A percentile compares a stretch with the other conserved stretches of the same genome.
These are phyloP conservation scores for Pleurotus salmoneostramineus DNA, from an alignment of 768 basidiomycete genomes.

Conservation along the genomic window DNA sequence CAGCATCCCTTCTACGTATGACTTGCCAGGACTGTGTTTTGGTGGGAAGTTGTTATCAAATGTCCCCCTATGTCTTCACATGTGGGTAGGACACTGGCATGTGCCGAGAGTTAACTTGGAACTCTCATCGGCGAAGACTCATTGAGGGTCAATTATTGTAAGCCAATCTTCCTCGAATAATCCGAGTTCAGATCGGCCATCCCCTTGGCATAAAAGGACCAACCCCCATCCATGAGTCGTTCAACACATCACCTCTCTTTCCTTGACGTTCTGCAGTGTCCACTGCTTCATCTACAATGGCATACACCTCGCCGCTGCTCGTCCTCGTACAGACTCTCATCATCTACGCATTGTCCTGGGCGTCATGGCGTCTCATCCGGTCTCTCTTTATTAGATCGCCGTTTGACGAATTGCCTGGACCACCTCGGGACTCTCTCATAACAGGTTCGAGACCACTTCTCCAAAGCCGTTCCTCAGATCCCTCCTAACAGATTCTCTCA, in stretches of 20 bases:
- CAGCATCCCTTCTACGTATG: constrained; percentile 7
- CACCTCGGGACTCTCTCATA: constrained; percentile 7
- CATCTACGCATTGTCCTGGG: constrained; percentile 5
- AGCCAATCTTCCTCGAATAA: constrained; percentile 8
- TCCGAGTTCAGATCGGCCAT: constrained; percentile 2
- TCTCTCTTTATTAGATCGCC: constrained; percentile 4
- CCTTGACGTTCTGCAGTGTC: background rate
- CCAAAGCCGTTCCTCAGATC: background rate
- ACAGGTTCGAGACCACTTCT: constrained; percentile 2
- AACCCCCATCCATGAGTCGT: background rate
- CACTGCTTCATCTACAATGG: background rate
- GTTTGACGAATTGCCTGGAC: constrained; percentile 7
- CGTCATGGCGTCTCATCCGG: constrained; percentile 2
- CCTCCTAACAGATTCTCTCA: constrained; percentile 4
- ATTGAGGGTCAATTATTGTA: background rate
- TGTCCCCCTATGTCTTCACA: constrained; percentile 4
- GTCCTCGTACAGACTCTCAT: background rate
- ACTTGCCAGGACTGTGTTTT: constrained; percentile 3
- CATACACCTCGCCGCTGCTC: background rate
- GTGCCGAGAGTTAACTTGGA: constrained; percentile 6
- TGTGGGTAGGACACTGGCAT: constrained; percentile 6
- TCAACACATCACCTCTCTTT: background rate
- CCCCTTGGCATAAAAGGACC: constrained; percentile 8
- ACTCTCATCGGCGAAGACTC: constrained; percentile 3
- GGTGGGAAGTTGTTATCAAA: constrained; percentile 9